Evolutionary conservation across 2,329 filamentous ascomycete genomes (phyloP).

Genomic region (Cordyceps cateniannulata): DNA sequence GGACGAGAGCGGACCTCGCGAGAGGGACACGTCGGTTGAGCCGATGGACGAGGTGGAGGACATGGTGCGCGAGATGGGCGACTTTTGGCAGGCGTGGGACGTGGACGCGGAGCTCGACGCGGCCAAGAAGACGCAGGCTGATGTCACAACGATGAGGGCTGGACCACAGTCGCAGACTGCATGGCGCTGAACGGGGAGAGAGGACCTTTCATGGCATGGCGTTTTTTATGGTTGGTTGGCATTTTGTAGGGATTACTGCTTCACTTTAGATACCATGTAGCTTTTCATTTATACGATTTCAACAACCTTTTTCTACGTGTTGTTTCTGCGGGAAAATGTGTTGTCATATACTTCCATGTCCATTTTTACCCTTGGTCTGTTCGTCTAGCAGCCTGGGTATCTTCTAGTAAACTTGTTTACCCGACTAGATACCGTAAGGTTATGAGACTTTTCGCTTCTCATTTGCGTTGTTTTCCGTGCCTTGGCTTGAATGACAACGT

Average conservation of each 20-base stretch:
- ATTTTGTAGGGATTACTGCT: neutral
- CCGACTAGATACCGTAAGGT: too few species aligned
- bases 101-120: slow-evolving; percentile 30
- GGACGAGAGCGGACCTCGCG: neutral
- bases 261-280: slow-evolving; percentile 4
- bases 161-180: slow-evolving; percentile 18
- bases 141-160: slow-evolving; percentile 1
- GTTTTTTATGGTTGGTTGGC: neutral
- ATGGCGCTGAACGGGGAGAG: slow-evolving; percentile 18
- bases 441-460: too few species aligned
- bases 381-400: too few species aligned
- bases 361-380: too few species aligned
- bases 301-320: neutral
- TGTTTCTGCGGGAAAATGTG: neutral
- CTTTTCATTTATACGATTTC: neutral
- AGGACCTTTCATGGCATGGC: neutral
- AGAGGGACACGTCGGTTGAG: slow-evolving; percentile 20
- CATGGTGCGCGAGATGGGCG: slow-evolving; percentile 30
- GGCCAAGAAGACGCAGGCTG: slow-evolving; percentile 18
- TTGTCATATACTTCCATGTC: neutral
- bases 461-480: too few species aligned
- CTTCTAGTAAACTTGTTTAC: too few species aligned
- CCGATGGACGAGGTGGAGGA: slow-evolving; percentile 31
- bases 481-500: too few species aligned
- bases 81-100: slow-evolving; percentile 28